phyloP scores from a whole-genome alignment of 805 yeast genomes.

The Kluyveromyces dobzhanskii region DNA sequence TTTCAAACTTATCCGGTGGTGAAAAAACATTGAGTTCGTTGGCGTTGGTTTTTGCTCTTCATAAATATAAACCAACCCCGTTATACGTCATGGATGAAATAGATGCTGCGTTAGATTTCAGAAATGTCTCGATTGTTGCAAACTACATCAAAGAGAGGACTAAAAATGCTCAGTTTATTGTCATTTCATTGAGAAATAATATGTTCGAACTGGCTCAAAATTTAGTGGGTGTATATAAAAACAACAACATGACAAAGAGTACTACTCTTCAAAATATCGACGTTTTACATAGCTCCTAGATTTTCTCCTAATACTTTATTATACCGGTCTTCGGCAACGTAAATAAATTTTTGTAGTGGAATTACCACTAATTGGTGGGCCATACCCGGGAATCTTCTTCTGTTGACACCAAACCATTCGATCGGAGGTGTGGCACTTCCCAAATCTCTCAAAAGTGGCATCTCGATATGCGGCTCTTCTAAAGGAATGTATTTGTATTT shows the following conservation, averaged over 20 bases:
- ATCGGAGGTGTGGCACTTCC: conserved; percentile 98
- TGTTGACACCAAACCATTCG: conserved; percentile 95
- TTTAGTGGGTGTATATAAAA: conserved; percentile 91
- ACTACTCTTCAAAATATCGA: conserved; percentile 68
- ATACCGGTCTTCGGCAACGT: conserved; percentile 48
- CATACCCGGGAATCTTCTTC: conserved; percentile 75
- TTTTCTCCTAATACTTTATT: conserved; percentile 32
- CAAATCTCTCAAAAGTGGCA: conserved; percentile 82
- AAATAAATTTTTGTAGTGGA: conserved; percentile 63
- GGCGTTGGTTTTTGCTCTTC: conserved; percentile 93
- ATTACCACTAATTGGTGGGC: conserved; percentile 77
- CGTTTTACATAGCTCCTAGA: conserved; percentile 18
- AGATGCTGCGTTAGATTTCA: conserved; percentile 95
- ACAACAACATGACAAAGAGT: conserved; percentile 81
- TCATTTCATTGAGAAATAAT: conserved; percentile 88
- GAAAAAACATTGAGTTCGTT: conserved; percentile 92
- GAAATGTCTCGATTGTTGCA: conserved; percentile 96
- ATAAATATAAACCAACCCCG: conserved; percentile 94
- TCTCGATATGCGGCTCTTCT: conserved; percentile 72
- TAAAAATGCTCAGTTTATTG: conserved; percentile 92
- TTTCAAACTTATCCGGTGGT: conserved; percentile 92
- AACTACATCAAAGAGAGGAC: conserved; percentile 94
- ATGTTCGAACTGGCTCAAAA: conserved; percentile 97
- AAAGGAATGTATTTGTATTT: conserved; percentile 48
- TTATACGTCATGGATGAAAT: conserved; percentile 98